phyloP scores from a whole-genome alignment of 2,329 filamentous ascomycete genomes.

The Neonectria coccinea region DNA sequence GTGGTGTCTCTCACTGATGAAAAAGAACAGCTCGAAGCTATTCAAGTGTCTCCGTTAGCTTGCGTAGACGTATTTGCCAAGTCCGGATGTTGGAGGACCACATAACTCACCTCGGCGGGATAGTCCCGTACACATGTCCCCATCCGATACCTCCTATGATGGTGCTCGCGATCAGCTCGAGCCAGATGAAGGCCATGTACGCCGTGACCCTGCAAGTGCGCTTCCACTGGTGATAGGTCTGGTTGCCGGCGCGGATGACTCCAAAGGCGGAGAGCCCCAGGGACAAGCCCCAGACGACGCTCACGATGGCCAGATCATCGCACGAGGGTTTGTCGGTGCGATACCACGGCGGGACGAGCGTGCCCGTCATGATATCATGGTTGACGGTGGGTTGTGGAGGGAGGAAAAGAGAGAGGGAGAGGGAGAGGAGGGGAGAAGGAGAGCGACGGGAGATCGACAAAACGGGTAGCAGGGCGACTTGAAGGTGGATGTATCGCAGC shows the following conservation, averaged over 20 bases:
- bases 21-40: slow-evolving; percentile 47
- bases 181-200: slow-evolving; percentile 57
- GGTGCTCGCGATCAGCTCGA: slow-evolving; percentile 51
- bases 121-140: slow-evolving; percentile 50
- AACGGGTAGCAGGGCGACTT: neutral
- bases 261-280: slow-evolving; percentile 52
- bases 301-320: slow-evolving; percentile 51
- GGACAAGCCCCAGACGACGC: slow-evolving; percentile 53
- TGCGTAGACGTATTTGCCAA: neutral
- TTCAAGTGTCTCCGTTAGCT: slow-evolving; percentile 25
- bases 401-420: neutral
- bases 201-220: slow-evolving; percentile 49
- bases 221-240: slow-evolving; percentile 49
- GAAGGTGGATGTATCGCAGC: neutral
- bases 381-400: neutral
- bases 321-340: slow-evolving; percentile 34
- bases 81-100: neutral
- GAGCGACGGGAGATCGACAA: neutral
- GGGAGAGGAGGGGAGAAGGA: neutral
- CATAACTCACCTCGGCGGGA: slow-evolving; percentile 42
- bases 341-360: slow-evolving; percentile 45
- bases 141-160: slow-evolving; percentile 52
- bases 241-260: slow-evolving; percentile 49
- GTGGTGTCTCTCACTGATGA: slow-evolving; percentile 32
- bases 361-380: slow-evolving; percentile 41